Evolutionary conservation across 768 basidiomycete genomes (phyloP), one percentile per base, ranked within the genome.

Genomic region (Tephrocybe sp.): DNA sequence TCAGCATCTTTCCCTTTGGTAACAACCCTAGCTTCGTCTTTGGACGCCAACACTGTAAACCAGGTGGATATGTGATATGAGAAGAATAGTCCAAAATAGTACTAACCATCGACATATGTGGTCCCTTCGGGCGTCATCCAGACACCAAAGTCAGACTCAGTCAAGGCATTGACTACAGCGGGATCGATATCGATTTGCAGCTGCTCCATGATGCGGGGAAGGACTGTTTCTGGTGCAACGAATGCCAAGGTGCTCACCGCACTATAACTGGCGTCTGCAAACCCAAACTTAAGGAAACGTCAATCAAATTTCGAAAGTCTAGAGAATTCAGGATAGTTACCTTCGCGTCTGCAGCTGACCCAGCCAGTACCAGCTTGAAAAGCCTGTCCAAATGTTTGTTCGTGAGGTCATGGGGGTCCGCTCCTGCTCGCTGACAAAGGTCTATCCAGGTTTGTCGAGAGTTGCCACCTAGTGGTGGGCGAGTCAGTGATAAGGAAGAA

Each of bases 91-190:
- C n/a, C 34, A 10, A 43, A 6, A 31, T 39, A 26, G 8, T 31
- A 51, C 72, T 56, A 49, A 91, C 92, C 90, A 66, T 97, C 91
- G 34, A 90, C 76, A 53, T 78, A 98, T 0, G 83, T 73, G 6
- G 78, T 84, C n/a, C 87, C 96, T 45, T 86, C 84, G 0, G 90
- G 89, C 1, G 93, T 93, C 3, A 73, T 72, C 92, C 91, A 98
- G 12, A 97, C 85, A 5, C 83, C 89, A 14, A 92, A 63, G 39
- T 97, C 94, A 7, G 78, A 72, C 11, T 85, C 77, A 0, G 85
- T 85, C 50, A 98, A 66, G 13, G 80, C 68, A 16, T 80, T 76
- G 44, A 95, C 70, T n/a, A 70, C 62, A 0, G 64, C 56, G 0
- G 82, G 72, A 49, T 85, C 72, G n/a, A 98, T 74, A 62, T 94